Base-by-base conservation (phyloP, 805 yeast genomes). In the Nakazawaea wickerhamii region DNA sequence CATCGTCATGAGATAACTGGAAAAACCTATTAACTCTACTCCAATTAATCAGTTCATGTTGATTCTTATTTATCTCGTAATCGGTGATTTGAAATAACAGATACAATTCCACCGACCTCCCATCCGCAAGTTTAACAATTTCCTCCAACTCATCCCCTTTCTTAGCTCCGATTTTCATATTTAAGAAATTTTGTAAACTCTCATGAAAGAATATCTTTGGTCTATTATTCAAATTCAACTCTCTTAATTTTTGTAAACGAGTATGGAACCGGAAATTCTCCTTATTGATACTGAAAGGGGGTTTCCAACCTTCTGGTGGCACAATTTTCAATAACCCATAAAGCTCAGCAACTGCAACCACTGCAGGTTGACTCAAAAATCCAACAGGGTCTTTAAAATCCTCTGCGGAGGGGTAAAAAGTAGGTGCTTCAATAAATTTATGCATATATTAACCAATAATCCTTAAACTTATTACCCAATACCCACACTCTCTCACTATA, bases 171-270 rank as follows among this genome's bases (percentile, higher is more conserved):
- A n/a, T n/a, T 40, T 67, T 63, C 76, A 77, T 75, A 50, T 65
- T 65, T 49, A 73, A 57, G 52, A 65, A 84, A 45, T 85, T 73
- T 45, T 74, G 71, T 45, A 84, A 59, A 48, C 81, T 87, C 42
- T 73, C 77, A 35, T 65, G 63, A 60, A 84, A 84, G 50, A 78
- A 77, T 45, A 71, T 63, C 36, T 90, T 64, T 26, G 82, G 75
- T 48, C 95, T 65, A 44, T 81, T 80, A 6, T 72, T 57, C 14
- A 85, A 56, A 20, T 81, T 79, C 53, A 85, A 61, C 55, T 83
- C 87, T 51, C 76, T 73, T 41, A 85, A 54, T 36, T 70, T 73
- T 55, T 84, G 93, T n/a, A 80, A 55, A 42, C 95, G 60, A 7
- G 88, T 82, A 48, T 76, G 80, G 54, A 85, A 84, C 38, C 61